Base-by-base conservation (phyloP, 2,329 filamentous ascomycete genomes). In the Ophidiomyces ophidiicola region DNA sequence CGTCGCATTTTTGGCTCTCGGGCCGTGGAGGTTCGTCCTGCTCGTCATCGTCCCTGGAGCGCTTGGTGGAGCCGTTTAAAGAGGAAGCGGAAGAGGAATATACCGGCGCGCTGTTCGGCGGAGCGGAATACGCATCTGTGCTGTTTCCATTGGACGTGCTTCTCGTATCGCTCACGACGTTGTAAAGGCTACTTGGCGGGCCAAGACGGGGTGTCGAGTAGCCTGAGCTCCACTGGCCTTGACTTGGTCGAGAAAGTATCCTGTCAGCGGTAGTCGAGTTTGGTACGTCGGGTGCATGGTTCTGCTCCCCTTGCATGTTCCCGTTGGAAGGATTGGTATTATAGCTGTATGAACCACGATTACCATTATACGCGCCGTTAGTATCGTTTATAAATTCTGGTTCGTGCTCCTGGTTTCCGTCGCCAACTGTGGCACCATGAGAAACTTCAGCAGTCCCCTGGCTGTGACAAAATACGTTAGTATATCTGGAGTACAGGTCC, bases 371-470 rank as follows among this genome's bases (percentile, higher is more conserved):
- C 32, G 68, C 67, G 28, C 75, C 69, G 42, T 74, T 76, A 56
- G 78, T 82, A 54, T 83, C 79, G 53, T 93, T 86, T 15, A 87
- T 86, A 62, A 94, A 94, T 62, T 94, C 86, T 19, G 78, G 10
- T 8, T 45, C 43, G 14, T 41, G 39, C 51, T 88, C 80, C 44
- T 82, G 72, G n/a, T 79, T 76, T n/a, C 70, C 67, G 51, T 82
- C 79, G 37, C 81, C 78, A 23, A 82, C 80, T 15, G 67, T 69
- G 6, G 67, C 61, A 32, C 62, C 58, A 50, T 74, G 70, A 39
- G 65, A 55, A 42, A 72, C 70, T 46, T 69, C 69, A 24, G 74
- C 71, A 46, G 70, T 70, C 48, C 63, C 61, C 48, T 74, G 72
- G 41, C 59, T 57, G 19, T 61, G 49, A 47, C 74, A 69, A 48